phyloP scores from a whole-genome alignment of 805 yeast species.

The Wickerhamomyces subpelliculosus region DNA sequence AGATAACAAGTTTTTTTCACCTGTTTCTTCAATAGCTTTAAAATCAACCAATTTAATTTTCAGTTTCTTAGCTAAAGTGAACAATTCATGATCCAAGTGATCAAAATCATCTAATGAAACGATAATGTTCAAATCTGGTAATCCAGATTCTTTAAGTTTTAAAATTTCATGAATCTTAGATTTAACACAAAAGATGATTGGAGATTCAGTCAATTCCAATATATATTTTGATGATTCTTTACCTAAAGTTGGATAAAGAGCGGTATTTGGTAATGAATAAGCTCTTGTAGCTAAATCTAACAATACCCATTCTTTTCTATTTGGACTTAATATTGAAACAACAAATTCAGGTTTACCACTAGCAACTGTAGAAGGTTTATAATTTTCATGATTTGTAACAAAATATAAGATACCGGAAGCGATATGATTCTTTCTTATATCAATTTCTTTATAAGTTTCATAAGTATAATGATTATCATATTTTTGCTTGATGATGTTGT shows the following conservation, averaged over 20 bases:
- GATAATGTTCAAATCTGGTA: constrained; percentile 38
- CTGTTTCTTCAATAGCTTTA: constrained; percentile 36
- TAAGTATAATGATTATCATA: constrained; percentile 19
- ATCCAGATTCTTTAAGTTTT: constrained; percentile 30
- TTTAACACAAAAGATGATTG: constrained; percentile 48
- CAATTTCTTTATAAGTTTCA: constrained; percentile 24
- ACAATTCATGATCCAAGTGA: constrained; percentile 25
- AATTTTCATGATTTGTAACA: constrained; percentile 14
- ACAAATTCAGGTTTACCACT: constrained; percentile 32
- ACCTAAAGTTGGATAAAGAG: constrained; percentile 49
- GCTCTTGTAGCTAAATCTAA: constrained; percentile 59
- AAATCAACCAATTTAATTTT: constrained; percentile 34
- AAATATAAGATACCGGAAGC: constrained; percentile 34
- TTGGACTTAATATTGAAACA: constrained; percentile 46
- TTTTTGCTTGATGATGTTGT: constrained; percentile 12
- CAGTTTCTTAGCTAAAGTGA: constrained; percentile 24
- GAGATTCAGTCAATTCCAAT: constrained; percentile 50
- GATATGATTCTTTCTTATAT: constrained; percentile 25
- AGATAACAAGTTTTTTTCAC: constrained; percentile 36
- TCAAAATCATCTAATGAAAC: constrained; percentile 47
- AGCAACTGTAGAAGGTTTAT: constrained; percentile 1
- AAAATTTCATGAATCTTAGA: constrained; percentile 41
- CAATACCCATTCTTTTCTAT: constrained; percentile 58
- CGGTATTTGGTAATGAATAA: constrained; percentile 42
- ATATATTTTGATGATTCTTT: constrained; percentile 56